Base-by-base conservation (phyloP, 345 rosid genomes). In the Noccaea bulbosa region DNA sequence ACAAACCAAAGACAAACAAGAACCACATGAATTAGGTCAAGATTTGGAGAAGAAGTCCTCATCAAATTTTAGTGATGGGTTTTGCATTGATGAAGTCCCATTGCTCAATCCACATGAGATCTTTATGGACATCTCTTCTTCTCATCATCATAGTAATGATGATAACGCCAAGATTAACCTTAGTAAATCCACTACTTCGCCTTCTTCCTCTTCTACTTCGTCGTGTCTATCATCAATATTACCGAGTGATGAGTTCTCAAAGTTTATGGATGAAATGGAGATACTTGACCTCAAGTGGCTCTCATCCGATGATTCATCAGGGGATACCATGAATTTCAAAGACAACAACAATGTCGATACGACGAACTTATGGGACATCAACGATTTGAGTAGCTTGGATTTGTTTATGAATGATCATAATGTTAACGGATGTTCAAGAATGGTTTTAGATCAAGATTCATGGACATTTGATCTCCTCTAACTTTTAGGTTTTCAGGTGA, bases 11-110 rank as follows among this genome's bases (percentile, higher is more conserved):
- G 35, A 65, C 11, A 43, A 49, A 3, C 62, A 66, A 67, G 43
- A 74, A 10, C 58, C 48, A 65, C 15, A 41, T 74, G 62, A 43
- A n/a, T 20, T 41, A 68, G 65, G 35, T 5, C 34, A 76, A 62
- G 61, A 10, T 30, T 9, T 63, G 59, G 75, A 55, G 10, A 62
- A 69, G 41, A 39, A 46, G 66, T 65, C 57, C 15, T 55, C 59
- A 50, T 7, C 47, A 15, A 38, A 15, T 12, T 37, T 73, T 24
- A 67, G n/a, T 55, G 71, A 76, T 69, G 87, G 69, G 1, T 91
- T 93, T 53, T 85, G 86, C 87, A 78, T 79, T 6, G 94, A 90
- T 67, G 94, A 93, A 71, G 86, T 93, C 58, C 96, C 97, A 16
- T 50, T 91, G 46, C 84, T 93, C 54, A 81, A 75, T 44, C 96